Conservation (phyloP, 2,329 filamentous ascomycete genomes). For the Apiospora rasikravindrae region DNA sequence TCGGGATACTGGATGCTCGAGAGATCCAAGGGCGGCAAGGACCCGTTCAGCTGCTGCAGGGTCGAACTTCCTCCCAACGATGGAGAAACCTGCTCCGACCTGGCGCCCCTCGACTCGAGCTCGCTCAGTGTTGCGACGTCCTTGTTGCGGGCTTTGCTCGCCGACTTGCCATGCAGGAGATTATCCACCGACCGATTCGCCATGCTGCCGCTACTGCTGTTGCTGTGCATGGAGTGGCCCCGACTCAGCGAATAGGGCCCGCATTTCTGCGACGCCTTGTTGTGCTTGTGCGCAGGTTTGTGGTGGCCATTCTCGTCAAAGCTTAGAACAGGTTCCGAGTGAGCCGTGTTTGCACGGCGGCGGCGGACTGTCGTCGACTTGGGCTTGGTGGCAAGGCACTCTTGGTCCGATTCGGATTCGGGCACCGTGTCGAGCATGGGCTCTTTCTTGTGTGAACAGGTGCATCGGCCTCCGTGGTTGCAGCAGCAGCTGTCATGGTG, state of each 20-base stretch:
- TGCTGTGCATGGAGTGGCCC: constrained; percentile 62
- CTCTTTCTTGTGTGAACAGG: constrained; percentile 69
- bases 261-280: constrained; percentile 64
- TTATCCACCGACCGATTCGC: constrained; percentile 50
- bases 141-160: constrained; percentile 42
- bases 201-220: constrained; percentile 46
- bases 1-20: constrained; percentile 59
- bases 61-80: constrained; percentile 53
- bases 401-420: constrained; percentile 65
- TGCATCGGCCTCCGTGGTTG: constrained; percentile 71
- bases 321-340: constrained; percentile 63
- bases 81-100: constrained; percentile 67
- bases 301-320: constrained; percentile 70
- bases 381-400: constrained; percentile 47
- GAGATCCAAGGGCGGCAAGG: constrained; percentile 63
- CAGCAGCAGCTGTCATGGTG: constrained; percentile 72
- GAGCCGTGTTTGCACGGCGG: constrained; percentile 65
- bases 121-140: constrained; percentile 45
- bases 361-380: constrained; percentile 52
- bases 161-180: constrained; percentile 45
- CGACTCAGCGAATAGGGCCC: constrained; percentile 66
- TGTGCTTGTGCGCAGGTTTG: constrained; percentile 65
- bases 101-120: constrained; percentile 57
- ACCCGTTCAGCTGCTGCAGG: constrained; percentile 57
- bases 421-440: constrained; percentile 65